Conservation (phyloP, 306 rosid species). For the Vigna nakashimae region DNA sequence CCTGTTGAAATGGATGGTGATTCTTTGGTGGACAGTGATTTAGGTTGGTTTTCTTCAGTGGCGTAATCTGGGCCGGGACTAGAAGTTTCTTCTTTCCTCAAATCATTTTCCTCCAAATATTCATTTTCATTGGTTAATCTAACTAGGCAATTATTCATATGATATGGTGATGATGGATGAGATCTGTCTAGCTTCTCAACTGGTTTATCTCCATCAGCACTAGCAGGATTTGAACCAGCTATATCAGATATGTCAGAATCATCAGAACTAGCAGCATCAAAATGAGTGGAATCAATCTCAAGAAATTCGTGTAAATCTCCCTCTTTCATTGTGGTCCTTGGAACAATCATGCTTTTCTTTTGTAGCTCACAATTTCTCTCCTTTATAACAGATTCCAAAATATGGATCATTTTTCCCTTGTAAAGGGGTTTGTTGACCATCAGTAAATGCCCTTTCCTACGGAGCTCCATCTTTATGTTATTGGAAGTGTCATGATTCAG, state of each 20-base stretch:
- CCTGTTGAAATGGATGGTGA: slow-evolving; percentile 45
- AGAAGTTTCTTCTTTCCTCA: slow-evolving; percentile 54
- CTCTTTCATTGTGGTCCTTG: slow-evolving; percentile 57
- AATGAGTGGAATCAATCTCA: slow-evolving; percentile 87
- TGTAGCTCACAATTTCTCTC: slow-evolving; percentile 71
- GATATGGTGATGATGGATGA: slow-evolving; percentile 49
- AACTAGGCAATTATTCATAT: slow-evolving; percentile 54
- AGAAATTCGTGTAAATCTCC: slow-evolving; percentile 77
- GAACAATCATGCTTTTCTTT: slow-evolving; percentile 53
- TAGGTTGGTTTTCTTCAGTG: slow-evolving; percentile 40
- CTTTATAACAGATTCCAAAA: slow-evolving; percentile 78
- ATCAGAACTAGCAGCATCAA: slow-evolving; percentile 79
- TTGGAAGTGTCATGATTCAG: slow-evolving; percentile 90
- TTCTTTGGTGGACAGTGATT: slow-evolving; percentile 33
- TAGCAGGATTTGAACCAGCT: slow-evolving; percentile 46
- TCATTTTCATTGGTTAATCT: slow-evolving; percentile 59
- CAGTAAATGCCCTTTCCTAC: slow-evolving; percentile 73
- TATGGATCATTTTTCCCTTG: slow-evolving; percentile 84
- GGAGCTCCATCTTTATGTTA: slow-evolving; percentile 83
- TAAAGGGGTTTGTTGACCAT: slow-evolving; percentile 89
- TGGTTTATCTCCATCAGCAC: slow-evolving; percentile 50
- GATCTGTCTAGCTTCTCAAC: slow-evolving; percentile 46
- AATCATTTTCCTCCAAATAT: slow-evolving; percentile 47
- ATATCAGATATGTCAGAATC: slow-evolving; percentile 75
- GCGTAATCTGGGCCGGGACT: slow-evolving; percentile 36